phyloP scores from a whole-genome alignment of 257 asterid species.

The Capsicum chinense region DNA sequence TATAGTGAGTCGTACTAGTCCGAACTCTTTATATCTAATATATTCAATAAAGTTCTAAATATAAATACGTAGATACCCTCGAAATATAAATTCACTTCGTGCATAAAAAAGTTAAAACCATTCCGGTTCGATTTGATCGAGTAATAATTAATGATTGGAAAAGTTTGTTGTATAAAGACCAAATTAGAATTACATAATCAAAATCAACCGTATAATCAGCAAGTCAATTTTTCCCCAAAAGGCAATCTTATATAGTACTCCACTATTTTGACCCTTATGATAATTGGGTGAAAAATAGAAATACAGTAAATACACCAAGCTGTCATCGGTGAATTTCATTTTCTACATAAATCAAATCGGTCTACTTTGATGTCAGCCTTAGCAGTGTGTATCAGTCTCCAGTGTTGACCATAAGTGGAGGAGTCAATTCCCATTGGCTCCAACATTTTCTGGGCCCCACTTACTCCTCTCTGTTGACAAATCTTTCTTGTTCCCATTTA shows the following conservation, averaged over 20 bases:
- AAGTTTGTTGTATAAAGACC: not conserved
- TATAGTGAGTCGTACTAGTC: no score
- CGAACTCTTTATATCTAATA: no score
- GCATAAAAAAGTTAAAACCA: no score
- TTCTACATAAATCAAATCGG: not conserved
- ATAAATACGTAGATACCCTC: no score
- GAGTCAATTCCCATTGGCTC: constrained; percentile 45
- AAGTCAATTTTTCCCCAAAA: constrained; percentile 11
- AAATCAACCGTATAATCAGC: not conserved
- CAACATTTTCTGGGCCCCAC: not conserved
- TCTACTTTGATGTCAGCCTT: constrained; percentile 27
- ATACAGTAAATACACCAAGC: not conserved
- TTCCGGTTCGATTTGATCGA: not conserved
- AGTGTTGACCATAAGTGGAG: constrained; percentile 39
- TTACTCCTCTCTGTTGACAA: not conserved
- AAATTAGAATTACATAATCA: constrained; percentile 4
- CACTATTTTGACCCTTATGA: not conserved
- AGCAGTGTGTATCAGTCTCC: constrained; percentile 27
- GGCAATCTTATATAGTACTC: not conserved
- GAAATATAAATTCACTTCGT: no score
- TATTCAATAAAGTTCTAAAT: no score
- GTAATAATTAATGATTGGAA: not conserved
- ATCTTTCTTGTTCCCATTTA: no score
- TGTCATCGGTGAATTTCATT: constrained; percentile 20
- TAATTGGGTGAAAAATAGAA: not conserved